Base-by-base conservation (phyloP, 1,139 yeast species). In the Kodamaea derodonti region DNA sequence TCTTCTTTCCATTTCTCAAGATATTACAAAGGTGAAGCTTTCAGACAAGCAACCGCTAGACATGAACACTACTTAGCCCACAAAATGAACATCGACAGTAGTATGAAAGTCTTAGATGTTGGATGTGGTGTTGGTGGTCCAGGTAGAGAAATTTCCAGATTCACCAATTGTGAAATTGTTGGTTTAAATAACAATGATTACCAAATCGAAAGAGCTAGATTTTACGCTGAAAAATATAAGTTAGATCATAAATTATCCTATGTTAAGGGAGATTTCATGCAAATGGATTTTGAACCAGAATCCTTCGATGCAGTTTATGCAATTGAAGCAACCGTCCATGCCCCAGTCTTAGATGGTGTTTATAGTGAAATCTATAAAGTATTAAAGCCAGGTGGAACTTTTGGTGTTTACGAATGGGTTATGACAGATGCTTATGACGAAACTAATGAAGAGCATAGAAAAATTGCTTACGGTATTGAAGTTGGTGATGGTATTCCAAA, bases 101-200 rank as follows among this genome's bases (percentile, higher is more conserved):
- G 78, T 50, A 85, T 84, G 88, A 80, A 79, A 55, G 98, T 94
- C 18, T 76, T 92, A 53, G 98, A 94, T 60, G 98, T 92, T 40
- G 98, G 98, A 34, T 94, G 98, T 70, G 98, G 98, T 73, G 96
- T 92, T 51, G 98, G 98, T 58, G 98, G 98, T 28, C 98, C 98
- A 52, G 97, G 96, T 24, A 83, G 97, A 64, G 96, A 92, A 68
- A 92, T 92, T 56, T 75, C 84, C 45, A 78, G 96, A 60, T 92
- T 92, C 69, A 83, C 97, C 37, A 90, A 84, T 51, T 84, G 92
- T 65, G 68, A 78, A 50, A 73, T 92, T 59, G 85, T 84, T 47
- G 98, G 98, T 33, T 75, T 92, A 54, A 92, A 92, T 72, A 92
- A 92, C 72, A 94, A 92, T 60, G 98, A 92, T 65, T 94, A 94